A percentile compares a stretch with the other conserved stretches of the same genome.
Evolutionary conservation across 2,329 filamentous ascomycete genomes (phyloP).

Genomic region (Exophiala aquamarina): DNA sequence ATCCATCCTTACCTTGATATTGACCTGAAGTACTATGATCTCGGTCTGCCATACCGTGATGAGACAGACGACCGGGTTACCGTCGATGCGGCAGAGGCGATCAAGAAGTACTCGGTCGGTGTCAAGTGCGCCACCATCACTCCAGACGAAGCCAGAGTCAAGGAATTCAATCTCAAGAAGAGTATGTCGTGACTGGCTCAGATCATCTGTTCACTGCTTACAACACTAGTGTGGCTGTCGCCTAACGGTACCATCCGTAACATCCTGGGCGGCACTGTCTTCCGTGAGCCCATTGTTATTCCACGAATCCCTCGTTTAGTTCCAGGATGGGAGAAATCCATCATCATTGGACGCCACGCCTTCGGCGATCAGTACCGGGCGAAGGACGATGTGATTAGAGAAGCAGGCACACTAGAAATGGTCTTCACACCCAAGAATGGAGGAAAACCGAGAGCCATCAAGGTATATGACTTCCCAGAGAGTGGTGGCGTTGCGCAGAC

Average conservation of each 20-base stretch:
- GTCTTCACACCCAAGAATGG: slow-evolving; percentile 77
- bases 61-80: slow-evolving; percentile 97
- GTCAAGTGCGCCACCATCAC: slow-evolving; percentile 99
- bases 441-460: slow-evolving; percentile 77
- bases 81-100: slow-evolving; percentile 89
- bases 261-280: slow-evolving; percentile 85
- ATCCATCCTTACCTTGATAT: slow-evolving; percentile 73
- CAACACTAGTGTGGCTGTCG: slow-evolving; percentile 81
- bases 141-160: slow-evolving; percentile 90
- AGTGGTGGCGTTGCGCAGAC: slow-evolving; percentile 88
- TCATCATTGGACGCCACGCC: slow-evolving; percentile 97
- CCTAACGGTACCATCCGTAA: slow-evolving; percentile 86
- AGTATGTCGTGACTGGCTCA: slow-evolving; percentile 57
- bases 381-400: slow-evolving; percentile 82
- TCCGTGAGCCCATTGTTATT: slow-evolving; percentile 98
- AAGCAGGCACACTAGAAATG: slow-evolving; percentile 87
- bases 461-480: slow-evolving; percentile 86
- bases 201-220: slow-evolving; percentile 13
- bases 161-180: slow-evolving; percentile 99
- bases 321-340: slow-evolving; percentile 97
- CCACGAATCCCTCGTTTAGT: slow-evolving; percentile 88
- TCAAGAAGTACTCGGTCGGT: slow-evolving; percentile 98
- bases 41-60: slow-evolving; percentile 92
- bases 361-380: slow-evolving; percentile 99
- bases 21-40: slow-evolving; percentile 97